phyloP scores from a whole-genome alignment of 2,329 filamentous ascomycete genomes.

The Colletotrichum theobromicola region DNA sequence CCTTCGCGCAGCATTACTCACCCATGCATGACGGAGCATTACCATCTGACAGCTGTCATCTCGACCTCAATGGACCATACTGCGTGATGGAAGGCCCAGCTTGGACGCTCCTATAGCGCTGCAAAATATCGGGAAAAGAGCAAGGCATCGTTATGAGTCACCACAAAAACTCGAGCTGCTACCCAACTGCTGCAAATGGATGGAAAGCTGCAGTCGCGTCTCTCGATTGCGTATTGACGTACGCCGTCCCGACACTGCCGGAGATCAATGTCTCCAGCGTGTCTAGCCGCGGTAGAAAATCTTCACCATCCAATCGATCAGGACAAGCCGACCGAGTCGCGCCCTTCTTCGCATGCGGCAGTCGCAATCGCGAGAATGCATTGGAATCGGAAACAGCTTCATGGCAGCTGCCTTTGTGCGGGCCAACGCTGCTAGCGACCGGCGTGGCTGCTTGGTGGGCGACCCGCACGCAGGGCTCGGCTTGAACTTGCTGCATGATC shows the following conservation, averaged over 20 bases:
- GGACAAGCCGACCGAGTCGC: not conserved
- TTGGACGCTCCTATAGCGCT: not conserved
- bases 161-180: not conserved
- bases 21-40: not conserved
- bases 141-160: not conserved
- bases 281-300: not conserved
- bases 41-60: not conserved
- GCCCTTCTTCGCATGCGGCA: not conserved
- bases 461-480: not conserved
- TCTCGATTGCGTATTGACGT: not conserved
- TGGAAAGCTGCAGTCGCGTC: not conserved
- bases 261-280: not conserved
- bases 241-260: not conserved
- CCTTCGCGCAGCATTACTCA: not conserved
- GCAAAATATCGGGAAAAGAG: not conserved
- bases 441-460: not conserved
- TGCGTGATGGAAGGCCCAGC: no score
- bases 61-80: not conserved
- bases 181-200: not conserved
- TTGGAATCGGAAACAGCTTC: not conserved
- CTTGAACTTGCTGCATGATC: not conserved
- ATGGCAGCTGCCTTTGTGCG: not conserved
- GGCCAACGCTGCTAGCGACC: not conserved
- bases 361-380: not conserved
- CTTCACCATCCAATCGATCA: not conserved